These are phyloP conservation scores for Suillus tomentosus DNA, from an alignment of 768 basidiomycete species.

Conservation along the genomic window DNA sequence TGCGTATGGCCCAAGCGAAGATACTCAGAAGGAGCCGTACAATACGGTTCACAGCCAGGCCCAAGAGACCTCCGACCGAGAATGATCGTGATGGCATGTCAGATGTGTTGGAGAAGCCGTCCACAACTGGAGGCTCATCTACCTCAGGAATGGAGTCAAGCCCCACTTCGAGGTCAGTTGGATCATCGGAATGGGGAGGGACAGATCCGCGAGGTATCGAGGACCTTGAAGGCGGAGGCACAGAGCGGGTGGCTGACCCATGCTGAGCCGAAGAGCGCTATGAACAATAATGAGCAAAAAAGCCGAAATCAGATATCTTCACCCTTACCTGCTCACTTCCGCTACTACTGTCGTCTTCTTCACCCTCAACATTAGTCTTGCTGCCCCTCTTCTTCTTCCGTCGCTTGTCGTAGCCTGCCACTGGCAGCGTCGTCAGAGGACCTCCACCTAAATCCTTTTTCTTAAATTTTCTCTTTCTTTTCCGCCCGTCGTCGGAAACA, in stretches of 20 bases:
- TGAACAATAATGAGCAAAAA: slow-evolving; percentile 18
- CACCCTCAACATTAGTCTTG: slow-evolving; percentile 44
- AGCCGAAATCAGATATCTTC: slow-evolving; percentile 19
- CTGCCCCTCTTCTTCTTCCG: slow-evolving; percentile 52
- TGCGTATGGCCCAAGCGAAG: slow-evolving; percentile 27
- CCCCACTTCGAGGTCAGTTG: slow-evolving; percentile 48
- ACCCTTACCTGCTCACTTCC: slow-evolving; percentile 44
- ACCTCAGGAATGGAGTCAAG: slow-evolving; percentile 67
- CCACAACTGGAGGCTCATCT: slow-evolving; percentile 48
- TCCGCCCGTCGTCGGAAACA: slow-evolving; percentile 52
- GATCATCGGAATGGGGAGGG: slow-evolving; percentile 41
- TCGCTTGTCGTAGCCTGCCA: slow-evolving; percentile 64
- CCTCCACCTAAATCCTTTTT: slow-evolving; percentile 55
- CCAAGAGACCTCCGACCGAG: slow-evolving; percentile 50
- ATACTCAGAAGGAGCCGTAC: slow-evolving; percentile 32
- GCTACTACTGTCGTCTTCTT: slow-evolving; percentile 49
- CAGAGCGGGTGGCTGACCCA: slow-evolving; percentile 40
- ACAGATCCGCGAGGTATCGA: slow-evolving; percentile 42
- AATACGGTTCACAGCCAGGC: slow-evolving; percentile 42
- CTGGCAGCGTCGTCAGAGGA: slow-evolving; percentile 65
- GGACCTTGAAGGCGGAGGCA: slow-evolving; percentile 39
- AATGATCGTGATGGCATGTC: slow-evolving; percentile 30
- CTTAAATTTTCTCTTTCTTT: slow-evolving; percentile 51
- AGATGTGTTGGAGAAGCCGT: slow-evolving; percentile 28
- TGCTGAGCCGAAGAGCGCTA: slow-evolving; percentile 29